phyloP scores from a whole-genome alignment of 768 basidiomycete genomes.

The Dioszegia crocea region DNA sequence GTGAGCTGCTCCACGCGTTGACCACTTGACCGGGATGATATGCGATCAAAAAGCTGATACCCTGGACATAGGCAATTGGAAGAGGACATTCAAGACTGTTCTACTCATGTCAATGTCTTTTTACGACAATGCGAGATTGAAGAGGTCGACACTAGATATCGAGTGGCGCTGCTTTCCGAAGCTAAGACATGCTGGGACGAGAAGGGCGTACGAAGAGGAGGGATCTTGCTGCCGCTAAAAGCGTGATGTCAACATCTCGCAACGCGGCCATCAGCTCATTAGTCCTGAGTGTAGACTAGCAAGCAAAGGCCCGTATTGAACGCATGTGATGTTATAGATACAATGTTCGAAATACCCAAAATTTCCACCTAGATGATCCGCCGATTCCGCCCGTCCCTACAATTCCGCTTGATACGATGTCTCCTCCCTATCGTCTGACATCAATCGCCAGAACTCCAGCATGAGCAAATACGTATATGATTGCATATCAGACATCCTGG shows the following conservation, averaged over 20 bases:
- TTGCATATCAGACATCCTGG: constrained; percentile 42
- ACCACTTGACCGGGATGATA: no score
- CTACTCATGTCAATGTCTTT: not conserved
- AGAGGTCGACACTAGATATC: not conserved
- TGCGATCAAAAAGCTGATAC: no score
- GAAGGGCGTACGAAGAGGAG: not conserved
- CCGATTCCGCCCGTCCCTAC: not conserved
- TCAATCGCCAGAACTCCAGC: constrained; percentile 39
- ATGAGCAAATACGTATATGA: constrained; percentile 37
- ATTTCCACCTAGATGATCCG: not conserved
- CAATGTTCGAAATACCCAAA: not conserved
- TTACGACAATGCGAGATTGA: not conserved
- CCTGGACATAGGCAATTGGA: not conserved
- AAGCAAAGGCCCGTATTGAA: no score
- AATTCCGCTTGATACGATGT: constrained; percentile 11
- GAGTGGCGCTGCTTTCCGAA: constrained; percentile 6
- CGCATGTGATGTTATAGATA: no score
- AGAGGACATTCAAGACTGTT: not conserved
- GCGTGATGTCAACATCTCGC: no score
- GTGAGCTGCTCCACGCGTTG: no score
- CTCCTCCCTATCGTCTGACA: constrained; percentile 25
- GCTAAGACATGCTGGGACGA: constrained; percentile 11
- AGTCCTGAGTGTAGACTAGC: no score
- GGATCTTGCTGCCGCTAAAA: not conserved
- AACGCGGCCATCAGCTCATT: no score